Evolutionary conservation across 2,329 filamentous ascomycete species (phyloP), one percentile per base, ranked within the genome.

Genomic region (Ramularia collo-cygni): DNA sequence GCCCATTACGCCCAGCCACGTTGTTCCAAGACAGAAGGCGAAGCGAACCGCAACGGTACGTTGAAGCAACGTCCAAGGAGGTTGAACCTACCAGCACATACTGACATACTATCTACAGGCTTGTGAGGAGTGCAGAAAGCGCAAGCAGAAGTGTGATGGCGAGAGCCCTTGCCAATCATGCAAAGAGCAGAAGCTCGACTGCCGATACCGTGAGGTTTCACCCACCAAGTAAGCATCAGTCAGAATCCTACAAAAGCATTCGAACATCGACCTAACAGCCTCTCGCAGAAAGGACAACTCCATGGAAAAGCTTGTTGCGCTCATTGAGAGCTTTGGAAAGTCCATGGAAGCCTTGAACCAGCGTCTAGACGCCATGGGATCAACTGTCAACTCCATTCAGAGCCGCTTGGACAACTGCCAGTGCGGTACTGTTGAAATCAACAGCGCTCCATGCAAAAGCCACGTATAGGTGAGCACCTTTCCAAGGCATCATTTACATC

Each of bases 91-190:
- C 1, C 31, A 33, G 13, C 17, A 12, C 13, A 35, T 27, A 18
- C 18, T 33, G 31, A 33, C 16, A 18, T 18, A 17, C n/a, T 19
- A 4, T 10, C 13, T 9, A 21, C 18, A 52, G 50, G 50, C 50
- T n/a, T 52, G 50, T 32, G 50, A 52, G 40, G 47, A 52, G 28
- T 52, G 50, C 36, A 40, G 50, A 15, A 52, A 52, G 35, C 36
- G 47, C 21, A 52, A 52, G 28, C 47, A 50, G 28, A 52, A 52
- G 29, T 52, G 50, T 28, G 50, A 52, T 26, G 50, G 50, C 21
- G 47, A 47, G 28, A 38, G 30, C 8, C 43, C 46, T 9, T 52
- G 50, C 38, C 50, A 52, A 35, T 48, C 47, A 5, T 52, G 50
- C 30, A 48, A 51, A 40, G 50, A 52, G 34, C 47, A 50, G 31